Percentiles rank a stretch among this genome's conserved stretches.
These are phyloP conservation scores for Leptomonas pyrrhocoris DNA, from an alignment of 208 protist species.

Conservation along the genomic window DNA sequence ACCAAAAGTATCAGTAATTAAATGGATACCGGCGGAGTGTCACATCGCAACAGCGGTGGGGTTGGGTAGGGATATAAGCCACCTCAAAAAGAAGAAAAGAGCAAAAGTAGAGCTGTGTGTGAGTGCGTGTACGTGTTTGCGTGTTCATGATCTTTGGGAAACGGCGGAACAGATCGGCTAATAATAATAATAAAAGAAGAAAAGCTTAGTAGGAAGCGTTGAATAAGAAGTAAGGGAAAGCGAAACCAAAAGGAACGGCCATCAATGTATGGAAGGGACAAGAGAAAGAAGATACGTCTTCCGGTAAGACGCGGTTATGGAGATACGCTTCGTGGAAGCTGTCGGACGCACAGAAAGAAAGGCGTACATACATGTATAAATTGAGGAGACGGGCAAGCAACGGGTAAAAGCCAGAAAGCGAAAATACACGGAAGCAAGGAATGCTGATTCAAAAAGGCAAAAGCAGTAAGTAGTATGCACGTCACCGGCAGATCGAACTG, in stretches of 20 bases:
- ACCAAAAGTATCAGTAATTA: no score
- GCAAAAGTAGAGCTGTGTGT: slow-evolving; percentile 2
- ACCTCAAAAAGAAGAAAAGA: no score
- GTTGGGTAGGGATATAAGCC: no score
- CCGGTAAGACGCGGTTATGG: no score
- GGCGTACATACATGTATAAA: no score
- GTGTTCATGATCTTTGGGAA: neutral
- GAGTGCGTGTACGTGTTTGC: neutral
- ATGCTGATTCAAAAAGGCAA: neutral
- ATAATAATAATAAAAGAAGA: neutral
- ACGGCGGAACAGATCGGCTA: no score
- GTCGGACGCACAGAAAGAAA: neutral
- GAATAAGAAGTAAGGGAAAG: slow-evolving; percentile 18
- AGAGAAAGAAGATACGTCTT: slow-evolving; percentile 1
- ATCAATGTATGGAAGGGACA: neutral
- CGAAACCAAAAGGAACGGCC: neutral
- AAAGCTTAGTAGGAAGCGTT: neutral
- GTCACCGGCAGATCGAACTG: neutral
- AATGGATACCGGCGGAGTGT: no score
- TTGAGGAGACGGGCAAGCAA: no score
- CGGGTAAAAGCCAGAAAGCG: slow-evolving; percentile 14
- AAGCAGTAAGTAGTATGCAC: neutral
- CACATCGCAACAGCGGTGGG: no score
- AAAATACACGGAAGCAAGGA: slow-evolving; percentile 3
- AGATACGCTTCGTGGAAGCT: no score